Evolutionary conservation across 2,329 filamentous ascomycete species (phyloP), one percentile per base, ranked within the genome.

Genomic region (Fusarium sp.): DNA sequence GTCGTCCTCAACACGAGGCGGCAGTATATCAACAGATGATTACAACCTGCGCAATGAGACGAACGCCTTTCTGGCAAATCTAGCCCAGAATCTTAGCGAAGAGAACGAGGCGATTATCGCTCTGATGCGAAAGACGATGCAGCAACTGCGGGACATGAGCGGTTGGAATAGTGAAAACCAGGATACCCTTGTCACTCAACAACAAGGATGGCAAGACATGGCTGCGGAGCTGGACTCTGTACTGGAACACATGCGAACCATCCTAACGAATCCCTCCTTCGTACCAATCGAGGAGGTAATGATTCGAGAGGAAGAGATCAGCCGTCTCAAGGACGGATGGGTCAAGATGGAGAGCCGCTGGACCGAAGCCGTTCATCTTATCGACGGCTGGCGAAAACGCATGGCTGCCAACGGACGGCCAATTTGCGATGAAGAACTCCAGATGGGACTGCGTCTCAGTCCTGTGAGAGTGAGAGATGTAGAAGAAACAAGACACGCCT

Each of bases 261-360:
- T 99, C 37, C 84, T 99, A 44, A 97, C 94, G 10, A 98, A 98
- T 75, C 96, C 96, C 2, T 97, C 94, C 4, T 99, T 98, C 77
- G 96, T 97, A 15, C 92, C 95, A 1, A 88, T 98, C 23, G 96
- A 98, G 74, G 96, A 98, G 78, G 93, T 99, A 3, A 91, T 97
- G 75, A 82, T 94, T n/a, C 89, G 95, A 56, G 95, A 99, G 69
- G 91, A 97, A 62, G 94, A 97, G 77, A 98, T 99, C 69, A 85
- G 87, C 53, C 88, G 92, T 52, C 83, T 99, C 47, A 89, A 93
- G 56, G 88, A 91, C 57, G 93, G 94, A 16, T 97, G 95, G 91
- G 92, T 97, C 77, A 94, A 92, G 80, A 97, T 98, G 92, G 94
- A 98, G 78, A 86, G 83, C 23, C 88, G 94, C 52, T 97, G 96